These are phyloP conservation scores for Podila verticillata DNA, from an alignment of 192 early-diverging fungal genomes.

Conservation along the genomic window DNA sequence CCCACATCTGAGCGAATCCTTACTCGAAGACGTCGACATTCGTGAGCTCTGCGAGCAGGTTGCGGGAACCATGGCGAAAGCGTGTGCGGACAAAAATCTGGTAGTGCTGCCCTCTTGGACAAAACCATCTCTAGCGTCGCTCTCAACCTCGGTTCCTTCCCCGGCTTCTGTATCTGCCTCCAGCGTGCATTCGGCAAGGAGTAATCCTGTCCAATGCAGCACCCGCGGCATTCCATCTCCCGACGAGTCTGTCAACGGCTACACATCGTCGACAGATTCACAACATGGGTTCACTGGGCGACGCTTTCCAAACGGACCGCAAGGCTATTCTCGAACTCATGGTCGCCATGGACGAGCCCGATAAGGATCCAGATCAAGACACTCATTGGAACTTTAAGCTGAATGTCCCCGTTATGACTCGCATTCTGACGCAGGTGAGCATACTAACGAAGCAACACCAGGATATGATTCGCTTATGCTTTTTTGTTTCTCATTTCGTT, in stretches of 20 bases:
- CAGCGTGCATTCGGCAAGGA: not conserved
- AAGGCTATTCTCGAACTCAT: conserved; percentile 32
- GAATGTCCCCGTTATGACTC: conserved; percentile 27
- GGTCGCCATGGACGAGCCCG: conserved; percentile 42
- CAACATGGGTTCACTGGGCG: conserved; percentile 9
- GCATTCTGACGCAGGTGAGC: conserved; percentile 36
- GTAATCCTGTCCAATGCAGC: not conserved
- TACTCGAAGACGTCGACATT: conserved; percentile 24
- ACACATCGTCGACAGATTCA: conserved; percentile 10
- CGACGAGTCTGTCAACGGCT: conserved; percentile 14
- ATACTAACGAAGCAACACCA: not conserved
- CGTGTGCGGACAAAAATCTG: conserved; percentile 28
- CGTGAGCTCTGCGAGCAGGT: conserved; percentile 34
- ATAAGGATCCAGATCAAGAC: conserved; percentile 31
- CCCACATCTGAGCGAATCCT: conserved; percentile 11
- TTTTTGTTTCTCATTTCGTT: not conserved
- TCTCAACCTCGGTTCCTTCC: conserved; percentile 6
- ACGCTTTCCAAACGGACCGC: conserved; percentile 3
- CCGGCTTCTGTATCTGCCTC: conserved; percentile 10
- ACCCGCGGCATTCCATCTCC: not conserved
- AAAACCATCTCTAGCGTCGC: not conserved
- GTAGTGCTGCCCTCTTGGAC: conserved; percentile 16
- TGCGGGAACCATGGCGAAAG: conserved; percentile 24
- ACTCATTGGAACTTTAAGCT: conserved; percentile 27
- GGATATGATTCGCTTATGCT: not conserved